These are phyloP conservation scores for Podaxis rugospora DNA, from an alignment of 768 basidiomycete genomes.

Conservation along the genomic window DNA sequence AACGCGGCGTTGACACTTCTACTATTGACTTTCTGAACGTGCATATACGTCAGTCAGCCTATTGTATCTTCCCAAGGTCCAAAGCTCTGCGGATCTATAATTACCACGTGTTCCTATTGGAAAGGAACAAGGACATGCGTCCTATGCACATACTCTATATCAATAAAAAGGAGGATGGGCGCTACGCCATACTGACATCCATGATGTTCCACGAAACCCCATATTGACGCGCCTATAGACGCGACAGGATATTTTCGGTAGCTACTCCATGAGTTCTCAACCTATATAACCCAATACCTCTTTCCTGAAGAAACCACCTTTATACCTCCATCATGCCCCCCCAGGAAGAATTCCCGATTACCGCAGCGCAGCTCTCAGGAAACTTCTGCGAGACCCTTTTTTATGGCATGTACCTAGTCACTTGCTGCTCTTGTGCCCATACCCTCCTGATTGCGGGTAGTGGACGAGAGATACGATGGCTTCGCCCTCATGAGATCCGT, in stretches of 20 bases:
- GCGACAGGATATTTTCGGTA: no score
- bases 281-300: neutral
- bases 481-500: conserved; percentile 2
- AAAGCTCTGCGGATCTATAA: neutral
- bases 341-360: neutral
- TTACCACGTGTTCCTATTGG: neutral
- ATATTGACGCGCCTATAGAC: neutral
- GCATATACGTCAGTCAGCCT: neutral
- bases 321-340: neutral
- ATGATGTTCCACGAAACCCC: neutral
- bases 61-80: no score
- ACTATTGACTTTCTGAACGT: no score
- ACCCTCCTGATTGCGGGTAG: neutral
- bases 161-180: neutral
- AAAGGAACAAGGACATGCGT: neutral
- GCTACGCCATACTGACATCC: neutral
- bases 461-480: conserved; percentile 6
- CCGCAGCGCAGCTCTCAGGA: conserved; percentile 8
- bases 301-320: neutral
- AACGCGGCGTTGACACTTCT: no score
- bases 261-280: neutral
- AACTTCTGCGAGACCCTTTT: conserved; percentile 10
- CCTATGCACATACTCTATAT: neutral
- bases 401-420: conserved; percentile 8
- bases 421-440: neutral